Evolutionary conservation across 2,329 filamentous ascomycete genomes (phyloP).

Genomic region (Venturia carpophila): DNA sequence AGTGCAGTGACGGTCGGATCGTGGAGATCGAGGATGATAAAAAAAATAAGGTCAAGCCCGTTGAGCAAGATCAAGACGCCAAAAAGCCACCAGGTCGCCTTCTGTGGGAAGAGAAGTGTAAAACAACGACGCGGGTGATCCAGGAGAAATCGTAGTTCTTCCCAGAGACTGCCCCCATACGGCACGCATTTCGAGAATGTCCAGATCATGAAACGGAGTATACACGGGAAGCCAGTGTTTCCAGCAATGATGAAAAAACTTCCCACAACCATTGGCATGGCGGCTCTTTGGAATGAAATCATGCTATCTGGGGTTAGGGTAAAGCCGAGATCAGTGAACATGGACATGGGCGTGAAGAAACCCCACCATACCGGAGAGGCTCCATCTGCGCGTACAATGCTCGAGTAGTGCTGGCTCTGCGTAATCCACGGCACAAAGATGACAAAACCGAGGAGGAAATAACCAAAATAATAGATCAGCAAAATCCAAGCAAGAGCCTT

Average conservation of each 20-base stretch:
- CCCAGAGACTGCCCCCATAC: constrained; percentile 63
- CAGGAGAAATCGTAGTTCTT: constrained; percentile 82
- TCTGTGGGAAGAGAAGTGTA: constrained; percentile 82
- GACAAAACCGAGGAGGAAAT: constrained; percentile 67
- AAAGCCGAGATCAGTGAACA: constrained; percentile 93
- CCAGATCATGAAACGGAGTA: constrained; percentile 94
- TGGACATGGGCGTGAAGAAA: constrained; percentile 77
- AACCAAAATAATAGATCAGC: constrained; percentile 68
- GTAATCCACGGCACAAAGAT: constrained; percentile 76
- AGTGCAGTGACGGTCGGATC: constrained; percentile 59
- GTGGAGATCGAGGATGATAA: constrained; percentile 82
- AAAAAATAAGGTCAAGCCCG: constrained; percentile 77
- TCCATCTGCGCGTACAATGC: constrained; percentile 53
- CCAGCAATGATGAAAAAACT: constrained; percentile 87
- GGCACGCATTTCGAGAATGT: constrained; percentile 59
- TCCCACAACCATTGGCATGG: constrained; percentile 68
- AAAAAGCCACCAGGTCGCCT: constrained; percentile 94
- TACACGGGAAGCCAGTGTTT: constrained; percentile 91
- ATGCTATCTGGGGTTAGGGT: constrained; percentile 91
- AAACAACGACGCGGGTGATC: constrained; percentile 96
- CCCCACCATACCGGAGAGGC: constrained; percentile 78
- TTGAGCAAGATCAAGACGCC: constrained; percentile 77
- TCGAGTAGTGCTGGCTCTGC: constrained; percentile 52
- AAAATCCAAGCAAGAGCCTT: constrained; percentile 78
- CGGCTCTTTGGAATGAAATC: constrained; percentile 72